These are phyloP conservation scores for Cyclospora cayetanensis DNA, from an alignment of 169 alveolate species.

Conservation along the genomic window DNA sequence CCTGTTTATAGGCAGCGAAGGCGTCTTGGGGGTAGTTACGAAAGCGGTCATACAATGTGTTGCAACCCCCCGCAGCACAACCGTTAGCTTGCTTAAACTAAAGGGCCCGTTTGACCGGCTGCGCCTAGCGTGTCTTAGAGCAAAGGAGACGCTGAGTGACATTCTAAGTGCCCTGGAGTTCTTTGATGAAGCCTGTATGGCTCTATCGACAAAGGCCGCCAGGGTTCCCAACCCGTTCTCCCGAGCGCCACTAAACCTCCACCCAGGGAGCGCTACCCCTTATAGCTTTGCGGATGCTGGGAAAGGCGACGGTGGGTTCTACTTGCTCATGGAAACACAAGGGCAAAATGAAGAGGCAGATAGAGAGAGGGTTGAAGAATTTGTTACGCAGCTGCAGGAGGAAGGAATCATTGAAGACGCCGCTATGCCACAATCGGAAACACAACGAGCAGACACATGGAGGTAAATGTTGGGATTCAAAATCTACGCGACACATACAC, in stretches of 20 bases:
- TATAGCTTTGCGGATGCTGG: neutral
- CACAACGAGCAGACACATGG: constrained; percentile 64
- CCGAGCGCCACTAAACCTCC: too few relatives aligned
- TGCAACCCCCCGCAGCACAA: neutral
- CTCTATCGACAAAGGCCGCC: neutral
- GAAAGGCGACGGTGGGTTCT: neutral
- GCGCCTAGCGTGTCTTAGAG: neutral
- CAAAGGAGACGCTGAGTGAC: constrained; percentile 63
- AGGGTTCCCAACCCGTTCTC: neutral
- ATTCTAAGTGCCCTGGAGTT: constrained; percentile 77
- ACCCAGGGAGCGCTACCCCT: too few relatives aligned
- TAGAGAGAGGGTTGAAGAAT: neutral
- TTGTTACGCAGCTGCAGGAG: constrained; percentile 5
- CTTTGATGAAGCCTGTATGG: constrained; percentile 56
- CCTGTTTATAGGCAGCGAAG: constrained; percentile 89
- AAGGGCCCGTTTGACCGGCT: constrained; percentile 74
- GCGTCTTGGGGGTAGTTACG: constrained; percentile 87
- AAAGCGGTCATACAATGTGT: constrained; percentile 76
- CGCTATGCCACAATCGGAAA: constrained; percentile 72
- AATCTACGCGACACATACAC: too few relatives aligned
- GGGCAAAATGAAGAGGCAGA: constrained; percentile 23
- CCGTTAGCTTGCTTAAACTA: constrained; percentile 63
- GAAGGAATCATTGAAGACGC: constrained; percentile 73
- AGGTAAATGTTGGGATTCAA: too few relatives aligned
- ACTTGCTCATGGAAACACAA: constrained; percentile 72